Percentiles rank a stretch among this genome's conserved stretches.
Conservation (phyloP, 225 moss, liverwort and hornwort species). For the Sphagnum contortum region DNA sequence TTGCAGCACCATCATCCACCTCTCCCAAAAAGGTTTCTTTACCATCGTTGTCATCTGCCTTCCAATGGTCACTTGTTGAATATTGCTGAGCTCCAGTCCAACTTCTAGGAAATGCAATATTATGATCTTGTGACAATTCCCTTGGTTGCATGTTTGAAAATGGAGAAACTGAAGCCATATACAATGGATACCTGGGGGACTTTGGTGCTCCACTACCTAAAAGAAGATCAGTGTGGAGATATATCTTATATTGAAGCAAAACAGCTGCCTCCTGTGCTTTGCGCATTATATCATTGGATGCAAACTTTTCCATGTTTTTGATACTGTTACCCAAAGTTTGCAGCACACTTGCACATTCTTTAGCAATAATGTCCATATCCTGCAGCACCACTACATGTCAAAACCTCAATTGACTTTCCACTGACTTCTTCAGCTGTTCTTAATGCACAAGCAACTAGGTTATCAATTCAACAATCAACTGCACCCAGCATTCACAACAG, state of each 20-base stretch:
- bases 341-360: constrained; percentile 61
- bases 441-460: too few species aligned
- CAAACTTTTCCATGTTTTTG: constrained; percentile 49
- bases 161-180: constrained; percentile 16
- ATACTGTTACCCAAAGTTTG: constrained; percentile 57
- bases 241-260: constrained; percentile 71
- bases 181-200: constrained; percentile 16
- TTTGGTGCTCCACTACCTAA: constrained; percentile 45
- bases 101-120: too few species aligned
- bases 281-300: constrained; percentile 44
- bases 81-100: too few species aligned
- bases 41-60: too few species aligned
- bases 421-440: too few species aligned
- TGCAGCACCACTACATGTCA: constrained; percentile 10
- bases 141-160: constrained; percentile 2
- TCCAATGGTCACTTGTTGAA: too few species aligned
- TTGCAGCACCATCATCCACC: too few species aligned
- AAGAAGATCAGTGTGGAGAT: constrained; percentile 40
- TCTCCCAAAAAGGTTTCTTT: too few species aligned
- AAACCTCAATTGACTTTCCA: too few species aligned
- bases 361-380: constrained; percentile 76
- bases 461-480: too few species aligned
- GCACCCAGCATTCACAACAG: too few species aligned
- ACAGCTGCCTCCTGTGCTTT: constrained; percentile 81
- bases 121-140: too few species aligned